A percentile compares a stretch with the other conserved stretches of the same genome.
Evolutionary conservation across 176 grass and related monocot genomes (phyloP).

Genomic region (Panicum miliaceum): DNA sequence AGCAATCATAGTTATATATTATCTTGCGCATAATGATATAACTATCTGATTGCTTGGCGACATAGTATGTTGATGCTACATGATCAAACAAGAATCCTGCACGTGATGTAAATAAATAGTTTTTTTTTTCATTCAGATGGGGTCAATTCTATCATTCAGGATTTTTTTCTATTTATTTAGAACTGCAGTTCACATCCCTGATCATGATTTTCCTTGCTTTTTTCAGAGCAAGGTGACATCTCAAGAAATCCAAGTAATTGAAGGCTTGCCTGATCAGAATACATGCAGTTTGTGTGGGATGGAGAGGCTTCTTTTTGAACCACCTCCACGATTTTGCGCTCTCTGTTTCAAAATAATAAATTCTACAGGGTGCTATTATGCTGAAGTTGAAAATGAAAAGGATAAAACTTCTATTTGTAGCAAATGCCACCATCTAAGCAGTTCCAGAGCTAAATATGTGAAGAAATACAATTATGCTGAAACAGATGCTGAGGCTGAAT

Average conservation of each 20-base stretch:
- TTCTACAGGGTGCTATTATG: slow-evolving; percentile 76
- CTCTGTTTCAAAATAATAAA: slow-evolving; percentile 83
- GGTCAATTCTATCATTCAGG: slow-evolving; percentile 19
- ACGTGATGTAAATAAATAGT: not conserved
- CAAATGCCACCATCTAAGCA: slow-evolving; percentile 81
- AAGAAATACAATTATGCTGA: slow-evolving; percentile 78
- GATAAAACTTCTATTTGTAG: slow-evolving; percentile 76
- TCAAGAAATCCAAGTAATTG: slow-evolving; percentile 40
- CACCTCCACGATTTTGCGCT: slow-evolving; percentile 71
- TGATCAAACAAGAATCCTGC: slow-evolving; percentile 11
- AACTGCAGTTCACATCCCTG: slow-evolving; percentile 15
- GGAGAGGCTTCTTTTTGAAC: slow-evolving; percentile 85
- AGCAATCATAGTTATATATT: slow-evolving; percentile 28
- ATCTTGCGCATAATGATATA: not conserved
- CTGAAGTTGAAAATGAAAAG: slow-evolving; percentile 54
- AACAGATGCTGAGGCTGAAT: slow-evolving; percentile 95
- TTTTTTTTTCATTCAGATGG: slow-evolving; percentile 25
- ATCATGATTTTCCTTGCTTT: slow-evolving; percentile 3
- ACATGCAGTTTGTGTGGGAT: slow-evolving; percentile 83
- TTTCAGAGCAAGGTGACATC: slow-evolving; percentile 56
- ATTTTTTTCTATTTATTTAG: slow-evolving; percentile 34
- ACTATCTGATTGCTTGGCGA: slow-evolving; percentile 10
- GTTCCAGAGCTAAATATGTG: slow-evolving; percentile 65
- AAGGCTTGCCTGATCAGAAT: slow-evolving; percentile 72
- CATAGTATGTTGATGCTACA: slow-evolving; percentile 14